These are phyloP conservation scores for Raphanus hybrid DNA, from an alignment of 441 rosid genomes.

Conservation along the genomic window DNA sequence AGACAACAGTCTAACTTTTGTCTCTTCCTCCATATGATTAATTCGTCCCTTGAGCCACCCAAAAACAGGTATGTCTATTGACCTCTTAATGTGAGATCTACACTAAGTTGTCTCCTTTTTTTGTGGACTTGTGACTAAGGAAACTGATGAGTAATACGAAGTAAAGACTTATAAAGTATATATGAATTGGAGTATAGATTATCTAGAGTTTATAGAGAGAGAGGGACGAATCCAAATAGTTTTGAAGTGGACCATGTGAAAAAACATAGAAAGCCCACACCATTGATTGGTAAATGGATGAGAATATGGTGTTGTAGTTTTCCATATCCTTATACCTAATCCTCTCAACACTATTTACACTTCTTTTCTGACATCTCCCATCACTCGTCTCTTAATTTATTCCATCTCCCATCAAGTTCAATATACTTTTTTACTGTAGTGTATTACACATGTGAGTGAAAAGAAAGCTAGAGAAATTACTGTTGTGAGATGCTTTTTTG, in stretches of 20 bases:
- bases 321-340: constrained; percentile 42
- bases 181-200: background rate
- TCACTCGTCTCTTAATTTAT: constrained; percentile 32
- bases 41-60: constrained; percentile 43
- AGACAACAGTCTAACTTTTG: constrained; percentile 37
- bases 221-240: constrained; percentile 35
- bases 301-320: constrained; percentile 41
- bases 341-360: constrained; percentile 26
- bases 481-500: constrained; percentile 24
- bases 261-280: constrained; percentile 44
- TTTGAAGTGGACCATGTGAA: constrained; percentile 41
- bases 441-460: constrained; percentile 35
- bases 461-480: constrained; percentile 21
- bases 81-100: constrained; percentile 32
- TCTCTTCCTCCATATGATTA: constrained; percentile 37
- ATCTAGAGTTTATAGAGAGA: background rate
- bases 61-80: constrained; percentile 39
- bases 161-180: constrained; percentile 8
- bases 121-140: constrained; percentile 28
- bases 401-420: constrained; percentile 28
- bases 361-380: constrained; percentile 43
- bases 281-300: constrained; percentile 33
- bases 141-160: constrained; percentile 33
- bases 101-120: constrained; percentile 5
- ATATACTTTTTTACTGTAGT: constrained; percentile 16